Percentiles rank a stretch among this genome's conserved stretches.
phyloP scores from a whole-genome alignment of 345 rosid species.

The Boechera stricta region DNA sequence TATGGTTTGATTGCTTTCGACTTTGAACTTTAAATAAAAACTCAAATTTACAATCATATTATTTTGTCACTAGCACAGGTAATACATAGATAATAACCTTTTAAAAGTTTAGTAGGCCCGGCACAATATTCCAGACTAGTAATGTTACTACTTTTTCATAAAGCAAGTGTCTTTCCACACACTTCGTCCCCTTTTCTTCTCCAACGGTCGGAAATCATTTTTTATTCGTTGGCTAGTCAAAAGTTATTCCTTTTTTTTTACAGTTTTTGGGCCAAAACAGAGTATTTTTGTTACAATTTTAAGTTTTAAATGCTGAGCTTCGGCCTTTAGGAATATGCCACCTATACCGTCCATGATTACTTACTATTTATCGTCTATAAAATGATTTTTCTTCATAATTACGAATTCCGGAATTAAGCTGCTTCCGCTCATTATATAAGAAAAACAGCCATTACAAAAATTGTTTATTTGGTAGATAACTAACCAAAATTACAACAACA shows the following conservation, averaged over 20 bases:
- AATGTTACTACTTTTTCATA: conserved; percentile 7
- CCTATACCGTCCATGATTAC: conserved; percentile 1
- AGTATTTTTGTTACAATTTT: neutral
- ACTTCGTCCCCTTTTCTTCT: neutral
- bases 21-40: neutral
- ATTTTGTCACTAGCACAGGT: conserved; percentile 26
- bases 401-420: neutral
- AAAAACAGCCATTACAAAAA: neutral
- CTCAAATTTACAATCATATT: neutral
- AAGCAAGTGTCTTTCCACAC: conserved; percentile 35
- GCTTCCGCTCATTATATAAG: neutral
- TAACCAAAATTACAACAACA: no score
- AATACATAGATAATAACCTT: neutral
- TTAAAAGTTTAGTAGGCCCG: neutral
- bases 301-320: neutral
- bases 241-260: neutral
- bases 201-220: conserved; percentile 30
- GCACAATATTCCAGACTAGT: conserved; percentile 11
- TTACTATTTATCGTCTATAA: neutral
- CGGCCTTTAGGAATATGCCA: neutral
- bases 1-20: neutral
- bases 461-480: neutral
- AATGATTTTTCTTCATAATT: neutral
- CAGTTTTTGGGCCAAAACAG: no score
- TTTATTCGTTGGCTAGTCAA: conserved; percentile 1